Conservation (phyloP, 179 eudicot species). For the Heliamphora pulchella region DNA sequence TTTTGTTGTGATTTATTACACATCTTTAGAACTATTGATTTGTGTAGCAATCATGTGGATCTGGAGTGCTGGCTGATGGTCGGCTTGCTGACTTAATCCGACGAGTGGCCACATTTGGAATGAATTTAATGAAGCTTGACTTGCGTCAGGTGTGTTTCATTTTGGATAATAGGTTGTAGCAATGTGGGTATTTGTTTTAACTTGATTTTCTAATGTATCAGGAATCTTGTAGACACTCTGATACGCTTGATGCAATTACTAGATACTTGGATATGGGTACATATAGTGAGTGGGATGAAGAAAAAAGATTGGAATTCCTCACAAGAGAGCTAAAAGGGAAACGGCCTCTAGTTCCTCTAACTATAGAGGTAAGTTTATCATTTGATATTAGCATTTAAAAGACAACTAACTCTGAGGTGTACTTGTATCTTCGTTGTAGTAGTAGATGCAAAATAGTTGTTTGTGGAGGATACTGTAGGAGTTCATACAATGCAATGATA, state of each 20-base stretch:
- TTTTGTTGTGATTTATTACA: neutral
- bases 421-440: neutral
- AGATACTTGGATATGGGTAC: slow-evolving; percentile 69
- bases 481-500: neutral
- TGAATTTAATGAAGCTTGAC: slow-evolving; percentile 88
- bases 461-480: neutral
- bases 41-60: slow-evolving; percentile 73
- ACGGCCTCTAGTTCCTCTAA: slow-evolving; percentile 73
- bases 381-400: neutral
- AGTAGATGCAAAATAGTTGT: neutral
- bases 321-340: slow-evolving; percentile 79
- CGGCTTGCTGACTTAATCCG: slow-evolving; percentile 85
- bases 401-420: neutral
- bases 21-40: neutral
- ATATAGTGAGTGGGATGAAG: slow-evolving; percentile 84
- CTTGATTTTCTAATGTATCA: slow-evolving; percentile 21
- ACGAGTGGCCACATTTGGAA: slow-evolving; percentile 77
- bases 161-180: slow-evolving; percentile 5
- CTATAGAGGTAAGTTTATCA: slow-evolving; percentile 48
- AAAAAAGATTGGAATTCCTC: slow-evolving; percentile 64
- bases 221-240: slow-evolving; percentile 86
- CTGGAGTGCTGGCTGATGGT: slow-evolving; percentile 89
- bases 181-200: slow-evolving; percentile 9
- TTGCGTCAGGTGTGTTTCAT: slow-evolving; percentile 68
- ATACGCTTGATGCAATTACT: slow-evolving; percentile 77